phyloP scores from a whole-genome alignment of 2,329 filamentous ascomycete genomes.

The Phoma sp. region DNA sequence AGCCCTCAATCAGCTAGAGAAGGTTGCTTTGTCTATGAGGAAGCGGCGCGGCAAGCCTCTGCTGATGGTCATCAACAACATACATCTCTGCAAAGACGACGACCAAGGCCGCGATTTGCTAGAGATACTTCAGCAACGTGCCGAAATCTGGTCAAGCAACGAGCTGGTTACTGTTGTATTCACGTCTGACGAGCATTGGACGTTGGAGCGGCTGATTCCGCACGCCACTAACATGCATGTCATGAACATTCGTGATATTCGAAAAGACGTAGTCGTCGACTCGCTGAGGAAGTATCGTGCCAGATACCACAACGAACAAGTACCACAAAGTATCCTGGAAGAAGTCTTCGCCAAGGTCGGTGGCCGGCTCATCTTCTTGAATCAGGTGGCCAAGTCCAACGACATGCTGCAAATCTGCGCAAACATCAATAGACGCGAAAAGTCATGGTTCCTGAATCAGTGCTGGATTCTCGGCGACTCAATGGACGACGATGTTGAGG shows the following conservation, averaged over 20 bases:
- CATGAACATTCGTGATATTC: conserved; percentile 79
- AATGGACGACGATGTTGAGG: conserved; percentile 97
- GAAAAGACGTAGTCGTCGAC: conserved; percentile 73
- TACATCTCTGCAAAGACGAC: conserved; percentile 88
- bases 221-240: conserved; percentile 93
- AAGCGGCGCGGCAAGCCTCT: conserved; percentile 69
- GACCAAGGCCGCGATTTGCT: conserved; percentile 88
- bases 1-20: conserved; percentile 96
- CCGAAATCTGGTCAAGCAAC: conserved; percentile 92
- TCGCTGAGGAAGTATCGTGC: conserved; percentile 78
- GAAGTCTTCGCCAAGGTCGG: conserved; percentile 87
- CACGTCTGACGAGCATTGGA: conserved; percentile 97
- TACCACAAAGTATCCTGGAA: conserved; percentile 65
- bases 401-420: conserved; percentile 84
- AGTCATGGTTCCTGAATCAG: conserved; percentile 78
- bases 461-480: conserved; percentile 76
- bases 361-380: conserved; percentile 84
- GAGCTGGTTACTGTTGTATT: conserved; percentile 90
- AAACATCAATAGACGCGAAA: conserved; percentile 71
- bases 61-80: conserved; percentile 89
- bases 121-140: conserved; percentile 90
- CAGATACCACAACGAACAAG: conserved; percentile 72
- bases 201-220: conserved; percentile 90
- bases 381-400: conserved; percentile 79
- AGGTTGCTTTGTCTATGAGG: conserved; percentile 79